phyloP scores from a whole-genome alignment of 495 filamentous ascomycete species.

The Talaromyces borbonicus region DNA sequence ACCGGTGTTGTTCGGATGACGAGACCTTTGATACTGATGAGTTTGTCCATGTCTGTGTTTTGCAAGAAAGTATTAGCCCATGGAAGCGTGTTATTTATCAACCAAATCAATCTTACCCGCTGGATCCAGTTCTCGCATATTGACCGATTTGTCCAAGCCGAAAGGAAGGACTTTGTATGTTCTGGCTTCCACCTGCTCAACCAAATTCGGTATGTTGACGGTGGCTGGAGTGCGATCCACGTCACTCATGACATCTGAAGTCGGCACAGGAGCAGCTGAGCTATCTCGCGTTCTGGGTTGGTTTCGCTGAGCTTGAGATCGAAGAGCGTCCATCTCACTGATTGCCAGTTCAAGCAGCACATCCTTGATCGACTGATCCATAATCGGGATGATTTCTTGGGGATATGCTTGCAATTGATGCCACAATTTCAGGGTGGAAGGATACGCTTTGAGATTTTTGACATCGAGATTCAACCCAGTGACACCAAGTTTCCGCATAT shows the following conservation, averaged over 20 bases:
- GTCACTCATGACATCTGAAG: constrained; percentile 55
- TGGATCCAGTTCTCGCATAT: constrained; percentile 92
- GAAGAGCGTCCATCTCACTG: constrained; percentile 64
- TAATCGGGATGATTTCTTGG: constrained; percentile 88
- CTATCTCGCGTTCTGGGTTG: constrained; percentile 41
- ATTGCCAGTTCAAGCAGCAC: constrained; percentile 83
- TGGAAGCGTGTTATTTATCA: not conserved
- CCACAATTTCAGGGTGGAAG: constrained; percentile 86
- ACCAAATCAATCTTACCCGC: constrained; percentile 43
- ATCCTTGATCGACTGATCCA: constrained; percentile 92
- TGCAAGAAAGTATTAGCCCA: constrained; percentile 14
- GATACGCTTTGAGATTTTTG: constrained; percentile 85
- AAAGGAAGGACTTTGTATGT: constrained; percentile 82
- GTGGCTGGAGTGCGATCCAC: constrained; percentile 21
- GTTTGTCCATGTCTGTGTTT: constrained; percentile 76
- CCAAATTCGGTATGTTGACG: constrained; percentile 46
- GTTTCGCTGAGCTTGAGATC: constrained; percentile 44
- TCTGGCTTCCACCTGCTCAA: constrained; percentile 56
- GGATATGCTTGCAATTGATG: constrained; percentile 89
- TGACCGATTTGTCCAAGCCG: constrained; percentile 77
- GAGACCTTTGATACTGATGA: constrained; percentile 90
- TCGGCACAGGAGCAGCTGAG: constrained; percentile 65
- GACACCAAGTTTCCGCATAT: constrained; percentile 78
- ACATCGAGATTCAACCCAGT: constrained; percentile 80
- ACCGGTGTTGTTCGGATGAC: constrained; percentile 94